Percentiles rank a stretch among this genome's conserved stretches.
These are phyloP conservation scores for Mortierella hygrophila DNA, from an alignment of 192 early-diverging fungal genomes.

Conservation along the genomic window DNA sequence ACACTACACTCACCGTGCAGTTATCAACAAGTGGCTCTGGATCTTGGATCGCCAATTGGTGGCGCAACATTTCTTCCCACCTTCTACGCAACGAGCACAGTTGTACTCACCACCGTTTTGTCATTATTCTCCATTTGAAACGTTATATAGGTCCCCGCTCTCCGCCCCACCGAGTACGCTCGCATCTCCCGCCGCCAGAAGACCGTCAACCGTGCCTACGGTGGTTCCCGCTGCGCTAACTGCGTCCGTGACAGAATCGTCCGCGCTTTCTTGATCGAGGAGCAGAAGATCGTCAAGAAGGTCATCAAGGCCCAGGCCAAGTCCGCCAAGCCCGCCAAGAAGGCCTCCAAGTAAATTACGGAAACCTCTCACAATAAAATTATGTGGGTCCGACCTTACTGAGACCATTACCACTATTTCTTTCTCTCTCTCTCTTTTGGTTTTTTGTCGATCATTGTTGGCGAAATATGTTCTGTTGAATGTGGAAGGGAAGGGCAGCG, in stretches of 20 bases:
- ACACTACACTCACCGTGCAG: too few relatives aligned
- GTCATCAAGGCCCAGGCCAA: conserved; percentile 86
- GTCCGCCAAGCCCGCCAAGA: conserved; percentile 53
- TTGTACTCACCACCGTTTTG: too few relatives aligned
- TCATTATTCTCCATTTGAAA: too few relatives aligned
- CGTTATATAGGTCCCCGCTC: conserved; percentile 78
- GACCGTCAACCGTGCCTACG: conserved; percentile 95
- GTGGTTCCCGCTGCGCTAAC: conserved; percentile 93
- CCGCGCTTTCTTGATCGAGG: conserved; percentile 99
- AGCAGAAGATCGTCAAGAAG: conserved; percentile 99
- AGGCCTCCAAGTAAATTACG: conserved; percentile 40
- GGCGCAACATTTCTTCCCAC: too few relatives aligned
- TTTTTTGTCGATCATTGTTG: not conserved
- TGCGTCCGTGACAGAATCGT: conserved; percentile 90
- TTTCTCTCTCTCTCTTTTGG: not conserved
- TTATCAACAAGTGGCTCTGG: too few relatives aligned
- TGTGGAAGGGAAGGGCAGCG: not conserved
- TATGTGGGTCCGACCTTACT: conserved; percentile 3
- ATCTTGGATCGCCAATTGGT: too few relatives aligned
- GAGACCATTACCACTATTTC: conserved; percentile 5
- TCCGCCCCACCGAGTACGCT: conserved; percentile 93
- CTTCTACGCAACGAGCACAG: too few relatives aligned
- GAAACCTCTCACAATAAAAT: conserved; percentile 8
- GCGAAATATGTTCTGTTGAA: not conserved
- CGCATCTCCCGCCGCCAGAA: conserved; percentile 94